Base-by-base conservation (phyloP, 768 basidiomycete species). In the Boletus coccyginus region DNA sequence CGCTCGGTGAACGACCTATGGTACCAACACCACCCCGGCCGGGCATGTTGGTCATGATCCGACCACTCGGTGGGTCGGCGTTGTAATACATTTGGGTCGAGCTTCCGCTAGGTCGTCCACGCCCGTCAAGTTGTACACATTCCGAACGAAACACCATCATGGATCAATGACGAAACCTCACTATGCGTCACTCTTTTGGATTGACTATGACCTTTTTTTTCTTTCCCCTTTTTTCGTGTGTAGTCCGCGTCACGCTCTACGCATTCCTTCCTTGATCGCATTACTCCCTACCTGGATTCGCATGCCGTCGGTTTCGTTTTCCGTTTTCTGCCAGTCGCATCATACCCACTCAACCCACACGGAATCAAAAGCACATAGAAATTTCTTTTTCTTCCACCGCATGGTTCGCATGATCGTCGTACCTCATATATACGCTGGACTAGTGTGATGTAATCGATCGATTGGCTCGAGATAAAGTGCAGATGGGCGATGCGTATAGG, bases 1-100 rank as follows among this genome's bases (percentile, higher is more conserved):
- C 35, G 32, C 54, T 27, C 59, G 55, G 29, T 71, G 48, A 65
- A 55, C 46, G 29, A 44, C n/a, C 14, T 33, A 44, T 27, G 47
- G 21, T 27, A 42, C 7, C 27, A 27, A 16, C 41, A 36, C 35
- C 46, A 47, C 46, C 21, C 14, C 14, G 44, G 24, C 39, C 27
- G 38, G 36, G 21, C 32, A 38, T 57, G 17, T 31, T 27, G 9
- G 13, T 21, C 24, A n/a, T 58, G 19, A 54, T 51, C 29, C 48
- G 24, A 49, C 21, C 36, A 44, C 21, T 33, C 29, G 31, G 36
- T 55, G 48, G 52, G 17, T 38, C 14, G 27, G 19, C 27, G 9
- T 46, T 19, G 44, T 55, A 13, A 44, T 48, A n/a, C 27, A 9
- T 29, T 50, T 31, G 21, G 42, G 19, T 10, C 13, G 27, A 5